These are phyloP conservation scores for Eutrema heterophyllum DNA, from an alignment of 345 rosid genomes.

Conservation along the genomic window DNA sequence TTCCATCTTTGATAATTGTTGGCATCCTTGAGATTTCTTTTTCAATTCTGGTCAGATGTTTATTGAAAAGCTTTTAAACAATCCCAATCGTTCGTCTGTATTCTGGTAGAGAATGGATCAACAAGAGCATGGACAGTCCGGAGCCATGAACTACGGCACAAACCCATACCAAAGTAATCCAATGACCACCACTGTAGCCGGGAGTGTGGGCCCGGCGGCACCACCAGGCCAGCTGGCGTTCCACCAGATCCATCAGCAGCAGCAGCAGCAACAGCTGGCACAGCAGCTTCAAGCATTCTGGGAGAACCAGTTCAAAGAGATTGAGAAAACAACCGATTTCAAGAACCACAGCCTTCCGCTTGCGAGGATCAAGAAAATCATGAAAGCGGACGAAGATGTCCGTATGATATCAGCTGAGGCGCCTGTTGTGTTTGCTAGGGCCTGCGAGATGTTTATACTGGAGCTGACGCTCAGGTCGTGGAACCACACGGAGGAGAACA, in stretches of 20 bases:
- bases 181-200: constrained; percentile 39
- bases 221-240: constrained; percentile 42
- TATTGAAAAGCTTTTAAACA: neutral
- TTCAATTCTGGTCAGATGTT: neutral
- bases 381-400: constrained; percentile 98
- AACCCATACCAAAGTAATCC: constrained; percentile 60
- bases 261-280: constrained; percentile 87
- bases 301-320: constrained; percentile 78
- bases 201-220: constrained; percentile 8
- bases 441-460: constrained; percentile 95
- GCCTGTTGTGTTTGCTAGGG: constrained; percentile 90
- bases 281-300: constrained; percentile 87
- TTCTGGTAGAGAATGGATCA: constrained; percentile 55
- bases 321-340: constrained; percentile 76
- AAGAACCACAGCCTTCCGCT: constrained; percentile 94
- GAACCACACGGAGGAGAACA: constrained; percentile 97
- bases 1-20: neutral
- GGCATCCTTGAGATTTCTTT: neutral
- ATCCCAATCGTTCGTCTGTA: neutral
- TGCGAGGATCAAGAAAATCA: constrained; percentile 97
- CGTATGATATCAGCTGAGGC: constrained; percentile 99
- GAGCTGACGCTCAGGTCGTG: constrained; percentile 90
- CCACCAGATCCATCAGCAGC: constrained; percentile 79
- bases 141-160: constrained; percentile 56
- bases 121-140: constrained; percentile 59